phyloP scores from a whole-genome alignment of 2,329 filamentous ascomycete species.

The Ophiostoma tasmaniense region DNA sequence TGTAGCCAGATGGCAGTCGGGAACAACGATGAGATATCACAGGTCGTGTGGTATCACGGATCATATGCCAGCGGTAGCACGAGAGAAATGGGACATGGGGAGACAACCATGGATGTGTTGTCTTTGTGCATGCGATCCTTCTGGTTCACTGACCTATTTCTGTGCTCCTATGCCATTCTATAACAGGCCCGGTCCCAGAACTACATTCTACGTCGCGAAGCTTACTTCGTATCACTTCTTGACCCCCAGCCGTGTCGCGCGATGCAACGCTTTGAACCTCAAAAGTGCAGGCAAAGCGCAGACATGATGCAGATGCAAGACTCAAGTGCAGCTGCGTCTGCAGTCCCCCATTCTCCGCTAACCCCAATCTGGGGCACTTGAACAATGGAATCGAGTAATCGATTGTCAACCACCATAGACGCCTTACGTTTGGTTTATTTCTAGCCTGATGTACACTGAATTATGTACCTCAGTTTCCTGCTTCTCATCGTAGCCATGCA shows the following conservation, averaged over 20 bases:
- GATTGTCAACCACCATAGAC: neutral
- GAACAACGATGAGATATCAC: neutral
- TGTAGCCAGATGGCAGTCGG: neutral
- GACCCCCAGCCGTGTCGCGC: neutral
- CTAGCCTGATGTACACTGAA: neutral
- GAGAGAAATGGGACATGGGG: neutral
- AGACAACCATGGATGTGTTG: neutral
- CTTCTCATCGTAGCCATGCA: neutral
- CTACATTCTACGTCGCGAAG: neutral
- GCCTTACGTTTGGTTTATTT: slow-evolving; percentile 5
- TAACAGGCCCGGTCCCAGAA: neutral
- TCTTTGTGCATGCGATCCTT: neutral
- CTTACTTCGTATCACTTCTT: neutral
- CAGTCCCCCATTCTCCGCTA: slow-evolving; percentile 3
- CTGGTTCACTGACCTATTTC: neutral
- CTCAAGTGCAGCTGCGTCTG: neutral
- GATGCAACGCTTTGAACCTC: neutral
- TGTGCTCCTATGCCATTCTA: neutral
- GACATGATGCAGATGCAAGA: neutral
- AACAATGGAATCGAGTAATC: slow-evolving; percentile 9
- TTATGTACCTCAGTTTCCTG: neutral
- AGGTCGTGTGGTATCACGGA: neutral
- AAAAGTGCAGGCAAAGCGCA: neutral
- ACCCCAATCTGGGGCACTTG: neutral
- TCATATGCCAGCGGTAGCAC: neutral